Evolutionary conservation across 1,284 basidiomycete species (phyloP).

Genomic region (Cutaneotrichosporon sp.): DNA sequence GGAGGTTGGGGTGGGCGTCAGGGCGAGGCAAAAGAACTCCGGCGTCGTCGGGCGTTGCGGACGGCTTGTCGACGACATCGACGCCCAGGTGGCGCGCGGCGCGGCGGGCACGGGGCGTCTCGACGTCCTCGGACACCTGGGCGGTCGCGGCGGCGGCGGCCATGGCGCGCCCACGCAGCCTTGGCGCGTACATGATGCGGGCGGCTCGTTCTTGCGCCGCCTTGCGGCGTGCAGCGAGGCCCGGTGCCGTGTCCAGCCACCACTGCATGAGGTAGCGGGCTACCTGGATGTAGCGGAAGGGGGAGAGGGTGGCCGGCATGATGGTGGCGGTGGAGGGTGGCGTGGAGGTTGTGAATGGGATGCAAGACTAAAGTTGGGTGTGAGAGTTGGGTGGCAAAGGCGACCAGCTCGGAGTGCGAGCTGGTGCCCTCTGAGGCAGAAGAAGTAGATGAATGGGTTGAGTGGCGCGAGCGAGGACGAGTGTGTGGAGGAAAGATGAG

Average conservation of each 20-base stretch:
- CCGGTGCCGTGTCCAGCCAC: constrained; percentile 41
- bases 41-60: constrained; percentile 8
- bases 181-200: constrained; percentile 19
- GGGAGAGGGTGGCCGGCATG: constrained; percentile 45
- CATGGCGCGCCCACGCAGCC: constrained; percentile 1
- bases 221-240: constrained; percentile 28
- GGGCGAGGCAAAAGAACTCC: constrained; percentile 9
- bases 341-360: background rate
- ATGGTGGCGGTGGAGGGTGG: constrained; percentile 20
- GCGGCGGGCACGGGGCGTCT: background rate
- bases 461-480: background rate
- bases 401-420: constrained; percentile 10
- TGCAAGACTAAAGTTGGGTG: background rate
- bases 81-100: background rate
- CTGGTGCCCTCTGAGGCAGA: background rate
- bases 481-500: background rate
- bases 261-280: constrained; percentile 43
- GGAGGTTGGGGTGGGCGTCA: constrained; percentile 31
- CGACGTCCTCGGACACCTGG: constrained; percentile 6
- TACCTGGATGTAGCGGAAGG: constrained; percentile 46
- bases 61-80: constrained; percentile 6
- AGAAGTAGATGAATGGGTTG: background rate
- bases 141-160: constrained; percentile 7
- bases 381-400: constrained; percentile 11
- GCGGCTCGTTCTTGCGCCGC: constrained; percentile 27